Evolutionary conservation across 306 rosid genomes (phyloP), one percentile per base, ranked within the genome.

Genomic region (Medicago arabica): DNA sequence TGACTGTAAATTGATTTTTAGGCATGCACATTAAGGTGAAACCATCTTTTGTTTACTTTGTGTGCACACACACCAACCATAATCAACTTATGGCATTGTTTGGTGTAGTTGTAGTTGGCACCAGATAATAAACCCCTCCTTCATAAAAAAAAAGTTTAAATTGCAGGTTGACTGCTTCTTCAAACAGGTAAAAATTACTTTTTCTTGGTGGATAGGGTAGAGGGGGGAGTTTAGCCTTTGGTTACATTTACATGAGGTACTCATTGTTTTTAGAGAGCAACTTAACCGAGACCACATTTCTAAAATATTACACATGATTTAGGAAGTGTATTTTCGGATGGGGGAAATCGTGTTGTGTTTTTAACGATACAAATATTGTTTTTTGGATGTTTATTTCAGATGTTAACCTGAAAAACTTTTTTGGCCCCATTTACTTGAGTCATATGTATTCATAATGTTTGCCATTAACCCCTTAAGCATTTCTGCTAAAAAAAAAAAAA

Each of bases 11-110:
- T 79, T 76, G 89, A 63, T 67, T 78, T 71, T 74, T 71, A 74
- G 87, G 84, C 80, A 51, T 83, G 78, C 80, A 71, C 77, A 72
- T 83, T 72, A 39, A 50, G 66, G 51, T 83, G 85, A 63, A 82
- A 63, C 55, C 75, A 75, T 34, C 58, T 75, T 82, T 69, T 75
- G 28, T 74, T 81, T 65, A 5, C 34, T 15, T 38, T 23, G 57
- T 75, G 70, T 28, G 38, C 55, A 17, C 62, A 65, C 5, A 28
- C 34, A 60, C 50, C 12, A 61, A 62, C 61, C 51, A 62, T 62
- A 65, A 58, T 74, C 53, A 81, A 68, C 50, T 55, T 74, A 1
- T 80, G 75, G 44, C 46, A 55, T 61, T 47, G 1, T 63, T 15
- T 59, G 18, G 50, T 63, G 69, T 70, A 73, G 28, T 18, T 61